Evolutionary conservation across 2,329 filamentous ascomycete species (phyloP).

Genomic region (Zalaria sp.): DNA sequence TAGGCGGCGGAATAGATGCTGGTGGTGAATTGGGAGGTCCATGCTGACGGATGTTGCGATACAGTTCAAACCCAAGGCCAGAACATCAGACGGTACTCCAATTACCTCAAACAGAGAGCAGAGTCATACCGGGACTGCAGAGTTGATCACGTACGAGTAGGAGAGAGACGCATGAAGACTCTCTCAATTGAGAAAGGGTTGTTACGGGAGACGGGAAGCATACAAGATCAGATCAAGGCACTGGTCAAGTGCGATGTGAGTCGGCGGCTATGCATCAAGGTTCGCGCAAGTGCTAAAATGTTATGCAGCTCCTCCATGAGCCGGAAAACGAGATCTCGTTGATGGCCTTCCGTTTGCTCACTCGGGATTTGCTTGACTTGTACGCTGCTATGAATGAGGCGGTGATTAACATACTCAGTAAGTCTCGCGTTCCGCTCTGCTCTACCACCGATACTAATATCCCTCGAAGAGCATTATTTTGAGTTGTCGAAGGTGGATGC

Average conservation of each 20-base stretch:
- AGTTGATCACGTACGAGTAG: slow-evolving; percentile 76
- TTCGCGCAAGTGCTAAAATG: background rate
- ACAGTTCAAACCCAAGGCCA: slow-evolving; percentile 84
- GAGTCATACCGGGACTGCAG: slow-evolving; percentile 72
- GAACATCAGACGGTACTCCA: slow-evolving; percentile 84
- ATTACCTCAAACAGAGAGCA: slow-evolving; percentile 72
- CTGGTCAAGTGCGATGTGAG: slow-evolving; percentile 80
- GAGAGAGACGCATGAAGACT: slow-evolving; percentile 70
- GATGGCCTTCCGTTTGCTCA: slow-evolving; percentile 81
- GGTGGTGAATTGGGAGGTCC: slow-evolving; percentile 12
- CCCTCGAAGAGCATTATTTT: slow-evolving; percentile 70
- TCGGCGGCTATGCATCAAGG: slow-evolving; percentile 9
- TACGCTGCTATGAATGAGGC: slow-evolving; percentile 96
- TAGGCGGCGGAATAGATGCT: slow-evolving; percentile 13
- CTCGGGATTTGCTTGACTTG: slow-evolving; percentile 74
- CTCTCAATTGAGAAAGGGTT: slow-evolving; percentile 84
- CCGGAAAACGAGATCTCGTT: slow-evolving; percentile 94
- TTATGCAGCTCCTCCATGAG: slow-evolving; percentile 62
- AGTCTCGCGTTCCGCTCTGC: slow-evolving; percentile 14
- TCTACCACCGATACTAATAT: slow-evolving; percentile 6
- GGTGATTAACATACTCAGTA: slow-evolving; percentile 91
- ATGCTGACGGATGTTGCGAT: background rate
- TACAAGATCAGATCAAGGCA: slow-evolving; percentile 76
- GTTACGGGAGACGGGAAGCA: slow-evolving; percentile 76
- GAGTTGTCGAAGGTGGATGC: slow-evolving; percentile 95